These are phyloP conservation scores for Scedosporium apiospermum DNA, from an alignment of 2,329 filamentous ascomycete species.

Conservation along the genomic window DNA sequence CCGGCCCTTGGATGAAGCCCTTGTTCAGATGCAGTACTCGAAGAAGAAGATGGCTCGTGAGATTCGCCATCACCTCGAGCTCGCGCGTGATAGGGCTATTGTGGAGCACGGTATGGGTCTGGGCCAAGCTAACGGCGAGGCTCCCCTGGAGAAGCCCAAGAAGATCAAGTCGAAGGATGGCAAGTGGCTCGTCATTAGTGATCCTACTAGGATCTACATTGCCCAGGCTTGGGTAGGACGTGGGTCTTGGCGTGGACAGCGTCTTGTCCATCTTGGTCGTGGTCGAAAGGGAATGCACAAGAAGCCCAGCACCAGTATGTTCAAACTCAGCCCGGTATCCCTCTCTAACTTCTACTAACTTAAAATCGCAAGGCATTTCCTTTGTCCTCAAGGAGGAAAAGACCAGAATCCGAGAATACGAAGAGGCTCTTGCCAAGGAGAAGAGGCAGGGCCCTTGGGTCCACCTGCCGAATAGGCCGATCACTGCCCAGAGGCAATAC, in stretches of 20 bases:
- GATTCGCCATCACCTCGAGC: conserved; percentile 67
- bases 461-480: conserved; percentile 74
- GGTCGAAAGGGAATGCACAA: conserved; percentile 59
- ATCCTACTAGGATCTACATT: conserved; percentile 79
- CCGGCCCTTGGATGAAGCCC: conserved; percentile 88
- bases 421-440: conserved; percentile 70
- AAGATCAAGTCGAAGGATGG: conserved; percentile 68
- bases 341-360: background rate
- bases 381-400: conserved; percentile 88
- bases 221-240: conserved; percentile 88
- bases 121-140: conserved; percentile 30
- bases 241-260: conserved; percentile 48
- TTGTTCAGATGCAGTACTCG: conserved; percentile 89
- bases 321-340: background rate
- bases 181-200: conserved; percentile 57
- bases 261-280: conserved; percentile 64
- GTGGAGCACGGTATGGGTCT: conserved; percentile 80
- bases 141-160: conserved; percentile 18
- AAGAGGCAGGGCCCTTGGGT: conserved; percentile 72
- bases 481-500: conserved; percentile 79
- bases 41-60: conserved; percentile 87
- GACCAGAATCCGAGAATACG: conserved; percentile 70
- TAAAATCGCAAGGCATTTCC: conserved; percentile 48
- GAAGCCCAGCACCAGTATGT: conserved; percentile 67
- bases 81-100: conserved; percentile 73